These are phyloP conservation scores for Rhodosporidiobolus sp. DNA, from an alignment of 768 basidiomycete genomes.

Conservation along the genomic window DNA sequence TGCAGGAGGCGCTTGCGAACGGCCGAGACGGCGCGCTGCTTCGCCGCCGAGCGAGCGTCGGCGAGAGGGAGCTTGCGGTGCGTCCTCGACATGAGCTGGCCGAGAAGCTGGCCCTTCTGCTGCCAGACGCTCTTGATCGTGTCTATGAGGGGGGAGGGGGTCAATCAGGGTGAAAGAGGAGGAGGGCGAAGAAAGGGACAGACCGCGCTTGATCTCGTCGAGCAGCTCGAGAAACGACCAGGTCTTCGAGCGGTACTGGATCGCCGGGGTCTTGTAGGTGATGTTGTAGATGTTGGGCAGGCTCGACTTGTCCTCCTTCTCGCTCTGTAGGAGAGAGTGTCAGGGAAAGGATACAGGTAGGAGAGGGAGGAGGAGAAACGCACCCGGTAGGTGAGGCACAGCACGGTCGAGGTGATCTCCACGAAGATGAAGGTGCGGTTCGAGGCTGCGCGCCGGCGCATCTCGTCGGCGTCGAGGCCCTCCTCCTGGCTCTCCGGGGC, in stretches of 20 bases:
- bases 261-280: conserved; percentile 73
- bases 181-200: conserved; percentile 1
- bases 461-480: conserved; percentile 47
- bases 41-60: conserved; percentile 19
- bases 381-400: conserved; percentile 39
- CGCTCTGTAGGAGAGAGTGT: conserved; percentile 19
- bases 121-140: conserved; percentile 45
- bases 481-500: conserved; percentile 35
- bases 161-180: background rate
- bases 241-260: conserved; percentile 68
- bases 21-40: conserved; percentile 1
- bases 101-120: conserved; percentile 45
- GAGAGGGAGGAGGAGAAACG: conserved; percentile 25
- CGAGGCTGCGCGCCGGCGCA: conserved; percentile 65
- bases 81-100: conserved; percentile 40
- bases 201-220: conserved; percentile 47
- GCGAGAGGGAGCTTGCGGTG: conserved; percentile 37
- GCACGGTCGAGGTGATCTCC: conserved; percentile 55
- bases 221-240: conserved; percentile 49
- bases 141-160: conserved; percentile 11
- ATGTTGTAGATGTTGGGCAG: conserved; percentile 64
- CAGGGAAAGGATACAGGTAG: conserved; percentile 16
- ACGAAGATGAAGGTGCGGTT: conserved; percentile 77
- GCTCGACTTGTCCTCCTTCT: conserved; percentile 44
- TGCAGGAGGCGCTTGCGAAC: conserved; percentile 2